Conservation (phyloP, 768 basidiomycete species). For the Holtermanniella nyarrowii region DNA sequence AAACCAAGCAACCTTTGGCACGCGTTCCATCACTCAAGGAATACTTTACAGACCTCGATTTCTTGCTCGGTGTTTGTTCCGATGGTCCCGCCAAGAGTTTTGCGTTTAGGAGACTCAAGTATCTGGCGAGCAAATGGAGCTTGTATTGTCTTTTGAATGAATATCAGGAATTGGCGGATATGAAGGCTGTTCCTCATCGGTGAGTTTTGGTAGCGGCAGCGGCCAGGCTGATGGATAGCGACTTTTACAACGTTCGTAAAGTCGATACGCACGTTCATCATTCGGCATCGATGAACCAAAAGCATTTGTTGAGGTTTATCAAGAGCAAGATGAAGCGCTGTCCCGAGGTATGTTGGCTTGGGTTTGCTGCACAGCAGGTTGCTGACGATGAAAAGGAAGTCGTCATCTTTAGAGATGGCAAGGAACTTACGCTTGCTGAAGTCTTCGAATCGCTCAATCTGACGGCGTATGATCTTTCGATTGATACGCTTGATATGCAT, state of each 20-base stretch:
- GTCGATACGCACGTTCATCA: slow-evolving; percentile 99
- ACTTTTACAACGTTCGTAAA: slow-evolving; percentile 96
- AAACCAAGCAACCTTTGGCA: slow-evolving; percentile 13
- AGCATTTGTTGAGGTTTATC: slow-evolving; percentile 94
- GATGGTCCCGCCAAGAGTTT: slow-evolving; percentile 95
- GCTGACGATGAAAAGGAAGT: slow-evolving; percentile 55
- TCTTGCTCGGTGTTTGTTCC: slow-evolving; percentile 75
- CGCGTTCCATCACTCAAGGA: slow-evolving; percentile 56
- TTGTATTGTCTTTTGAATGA: slow-evolving; percentile 89
- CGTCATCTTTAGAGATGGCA: slow-evolving; percentile 88
- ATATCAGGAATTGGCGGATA: slow-evolving; percentile 83
- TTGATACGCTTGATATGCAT: slow-evolving; percentile 99
- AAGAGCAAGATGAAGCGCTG: slow-evolving; percentile 52
- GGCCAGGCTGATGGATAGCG: slow-evolving; percentile 48
- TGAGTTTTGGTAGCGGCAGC: slow-evolving; percentile 31
- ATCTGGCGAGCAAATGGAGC: slow-evolving; percentile 83
- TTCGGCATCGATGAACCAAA: slow-evolving; percentile 99
- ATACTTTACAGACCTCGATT: slow-evolving; percentile 93
- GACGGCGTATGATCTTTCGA: slow-evolving; percentile 93
- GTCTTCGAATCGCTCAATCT: slow-evolving; percentile 94
- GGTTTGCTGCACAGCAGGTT: background rate
- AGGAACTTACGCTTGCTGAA: slow-evolving; percentile 69
- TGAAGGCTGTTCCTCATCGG: slow-evolving; percentile 89
- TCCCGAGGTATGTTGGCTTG: slow-evolving; percentile 25
- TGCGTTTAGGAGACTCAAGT: slow-evolving; percentile 82